Percentiles rank a stretch among this genome's conserved stretches.
Evolutionary conservation across 768 basidiomycete species (phyloP).

Genomic region (Lactifluus volemus): DNA sequence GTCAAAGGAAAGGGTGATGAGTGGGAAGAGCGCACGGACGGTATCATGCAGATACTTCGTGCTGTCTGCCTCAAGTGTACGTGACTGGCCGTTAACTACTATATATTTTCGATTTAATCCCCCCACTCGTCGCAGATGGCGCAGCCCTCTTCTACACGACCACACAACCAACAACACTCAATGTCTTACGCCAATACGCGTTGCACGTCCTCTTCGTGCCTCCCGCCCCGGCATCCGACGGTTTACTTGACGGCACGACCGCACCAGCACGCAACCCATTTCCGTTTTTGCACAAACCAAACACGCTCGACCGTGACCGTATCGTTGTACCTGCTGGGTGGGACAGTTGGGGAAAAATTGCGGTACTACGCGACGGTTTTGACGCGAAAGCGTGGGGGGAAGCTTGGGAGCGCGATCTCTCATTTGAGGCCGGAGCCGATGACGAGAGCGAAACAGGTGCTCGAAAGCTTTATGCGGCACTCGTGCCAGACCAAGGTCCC

Average conservation of each 20-base stretch:
- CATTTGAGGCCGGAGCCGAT: slow-evolving; percentile 29
- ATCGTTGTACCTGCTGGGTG: slow-evolving; percentile 92
- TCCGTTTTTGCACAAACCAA: slow-evolving; percentile 80
- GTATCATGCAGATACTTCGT: slow-evolving; percentile 89
- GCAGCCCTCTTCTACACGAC: slow-evolving; percentile 90
- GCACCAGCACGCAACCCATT: slow-evolving; percentile 68
- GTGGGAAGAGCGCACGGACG: slow-evolving; percentile 94
- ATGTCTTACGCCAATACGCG: slow-evolving; percentile 72
- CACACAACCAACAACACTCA: slow-evolving; percentile 63
- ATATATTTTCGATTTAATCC: not conserved
- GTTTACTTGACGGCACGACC: slow-evolving; percentile 27
- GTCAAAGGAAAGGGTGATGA: slow-evolving; percentile 86
- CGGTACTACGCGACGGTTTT: slow-evolving; percentile 83
- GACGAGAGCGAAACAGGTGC: slow-evolving; percentile 42
- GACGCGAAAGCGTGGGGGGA: slow-evolving; percentile 75
- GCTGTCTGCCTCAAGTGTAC: slow-evolving; percentile 88
- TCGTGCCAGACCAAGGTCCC: slow-evolving; percentile 68
- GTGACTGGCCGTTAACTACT: slow-evolving; percentile 25
- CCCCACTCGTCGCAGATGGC: slow-evolving; percentile 52
- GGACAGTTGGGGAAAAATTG: slow-evolving; percentile 98
- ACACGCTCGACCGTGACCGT: slow-evolving; percentile 86
- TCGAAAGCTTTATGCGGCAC: slow-evolving; percentile 52
- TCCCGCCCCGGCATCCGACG: slow-evolving; percentile 46
- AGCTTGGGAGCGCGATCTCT: slow-evolving; percentile 68
- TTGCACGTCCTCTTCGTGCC: slow-evolving; percentile 74